These are phyloP conservation scores for Spinacia oleracea DNA, from an alignment of 179 eudicot species.

Conservation along the genomic window DNA sequence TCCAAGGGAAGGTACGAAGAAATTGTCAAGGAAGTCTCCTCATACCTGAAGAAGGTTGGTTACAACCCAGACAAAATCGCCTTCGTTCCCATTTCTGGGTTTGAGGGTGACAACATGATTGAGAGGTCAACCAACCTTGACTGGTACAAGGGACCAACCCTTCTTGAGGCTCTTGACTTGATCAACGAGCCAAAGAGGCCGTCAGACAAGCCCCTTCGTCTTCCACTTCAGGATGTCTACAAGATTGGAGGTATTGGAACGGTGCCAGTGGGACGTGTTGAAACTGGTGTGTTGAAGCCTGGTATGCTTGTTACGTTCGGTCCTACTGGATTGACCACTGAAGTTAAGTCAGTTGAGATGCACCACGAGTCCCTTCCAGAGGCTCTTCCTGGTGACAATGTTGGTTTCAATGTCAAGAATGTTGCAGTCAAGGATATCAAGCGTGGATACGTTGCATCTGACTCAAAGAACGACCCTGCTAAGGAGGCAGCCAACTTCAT, in stretches of 20 bases:
- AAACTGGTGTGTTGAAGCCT: constrained; percentile 25
- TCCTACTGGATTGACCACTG: constrained; percentile 26
- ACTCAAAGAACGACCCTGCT: constrained; percentile 25
- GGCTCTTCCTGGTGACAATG: constrained; percentile 26
- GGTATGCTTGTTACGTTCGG: constrained; percentile 25
- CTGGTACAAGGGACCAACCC: constrained; percentile 29
- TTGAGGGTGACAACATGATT: constrained; percentile 29
- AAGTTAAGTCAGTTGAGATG: constrained; percentile 28
- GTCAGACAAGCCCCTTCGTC: constrained; percentile 29
- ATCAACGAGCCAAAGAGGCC: constrained; percentile 27
- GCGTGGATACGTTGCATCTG: constrained; percentile 26
- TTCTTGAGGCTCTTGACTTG: constrained; percentile 26
- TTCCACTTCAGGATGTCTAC: constrained; percentile 28
- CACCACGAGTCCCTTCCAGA: constrained; percentile 26
- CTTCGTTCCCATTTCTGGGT: constrained; percentile 25
- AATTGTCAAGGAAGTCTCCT: constrained; percentile 26
- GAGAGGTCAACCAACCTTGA: constrained; percentile 28
- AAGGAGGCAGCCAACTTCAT: constrained; percentile 24
- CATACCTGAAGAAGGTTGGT: constrained; percentile 27
- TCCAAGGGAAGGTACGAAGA: constrained; percentile 26
- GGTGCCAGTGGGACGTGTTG: constrained; percentile 22
- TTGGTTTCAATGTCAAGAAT: constrained; percentile 25
- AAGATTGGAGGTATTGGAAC: constrained; percentile 30
- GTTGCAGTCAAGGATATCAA: constrained; percentile 29
- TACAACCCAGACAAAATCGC: constrained; percentile 28